Evolutionary conservation across 306 rosid genomes (phyloP).

Genomic region (Quercus parvula): DNA sequence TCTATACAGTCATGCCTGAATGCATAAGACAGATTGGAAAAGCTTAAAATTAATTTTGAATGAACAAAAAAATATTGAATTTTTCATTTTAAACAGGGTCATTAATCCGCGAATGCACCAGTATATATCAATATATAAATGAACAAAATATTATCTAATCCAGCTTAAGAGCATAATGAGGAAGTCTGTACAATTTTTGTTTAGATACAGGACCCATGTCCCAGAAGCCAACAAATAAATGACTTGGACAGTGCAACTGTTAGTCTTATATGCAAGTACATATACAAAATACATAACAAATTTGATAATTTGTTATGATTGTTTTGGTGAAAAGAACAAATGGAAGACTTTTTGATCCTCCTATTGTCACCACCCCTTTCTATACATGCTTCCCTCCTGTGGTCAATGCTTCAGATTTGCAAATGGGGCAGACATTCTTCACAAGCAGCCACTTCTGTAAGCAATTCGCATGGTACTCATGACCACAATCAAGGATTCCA

Average conservation of each 20-base stretch:
- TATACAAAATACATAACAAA: slow-evolving; percentile 54
- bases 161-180: slow-evolving; percentile 23
- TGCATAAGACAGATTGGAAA: not conserved
- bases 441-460: slow-evolving; percentile 77
- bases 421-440: slow-evolving; percentile 88
- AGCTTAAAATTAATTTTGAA: not conserved
- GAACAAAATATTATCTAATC: slow-evolving; percentile 30
- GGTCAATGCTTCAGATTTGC: slow-evolving; percentile 88
- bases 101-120: not conserved
- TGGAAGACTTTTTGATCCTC: slow-evolving; percentile 17
- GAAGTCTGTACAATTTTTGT: slow-evolving; percentile 65
- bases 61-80: not conserved
- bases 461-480: slow-evolving; percentile 83
- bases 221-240: slow-evolving; percentile 50
- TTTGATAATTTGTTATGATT: slow-evolving; percentile 27
- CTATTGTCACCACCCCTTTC: slow-evolving; percentile 3
- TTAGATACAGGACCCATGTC: slow-evolving; percentile 57
- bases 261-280: slow-evolving; percentile 53
- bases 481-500: slow-evolving; percentile 80
- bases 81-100: not conserved
- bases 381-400: slow-evolving; percentile 42
- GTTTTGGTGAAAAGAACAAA: slow-evolving; percentile 2
- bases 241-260: slow-evolving; percentile 44
- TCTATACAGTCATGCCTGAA: not conserved
- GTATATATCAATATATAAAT: slow-evolving; percentile 19